Evolutionary conservation across 2,329 filamentous ascomycete genomes (phyloP).

Genomic region (Pseudocercospora eumusae): DNA sequence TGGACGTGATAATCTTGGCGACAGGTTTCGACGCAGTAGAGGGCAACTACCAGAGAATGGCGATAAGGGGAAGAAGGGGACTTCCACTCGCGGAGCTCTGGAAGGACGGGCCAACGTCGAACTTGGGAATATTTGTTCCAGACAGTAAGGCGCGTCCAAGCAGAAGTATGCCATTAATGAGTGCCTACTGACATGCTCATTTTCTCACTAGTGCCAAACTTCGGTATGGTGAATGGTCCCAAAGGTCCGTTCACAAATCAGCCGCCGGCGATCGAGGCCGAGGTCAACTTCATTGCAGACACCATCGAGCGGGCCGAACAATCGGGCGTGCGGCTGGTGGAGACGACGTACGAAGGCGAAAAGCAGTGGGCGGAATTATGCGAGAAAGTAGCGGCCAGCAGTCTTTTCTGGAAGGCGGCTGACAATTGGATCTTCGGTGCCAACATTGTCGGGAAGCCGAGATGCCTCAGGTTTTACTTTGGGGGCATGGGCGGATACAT

Average conservation of each 20-base stretch:
- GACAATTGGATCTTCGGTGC: slow-evolving; percentile 39
- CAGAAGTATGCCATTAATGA: not conserved
- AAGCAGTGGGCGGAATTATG: slow-evolving; percentile 33
- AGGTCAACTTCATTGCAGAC: slow-evolving; percentile 37
- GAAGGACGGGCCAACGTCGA: slow-evolving; percentile 38
- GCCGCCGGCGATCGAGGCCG: slow-evolving; percentile 40
- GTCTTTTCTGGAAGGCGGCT: slow-evolving; percentile 33
- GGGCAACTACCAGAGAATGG: slow-evolving; percentile 38
- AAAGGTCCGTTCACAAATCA: slow-evolving; percentile 45
- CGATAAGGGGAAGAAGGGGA: slow-evolving; percentile 37
- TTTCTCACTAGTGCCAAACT: slow-evolving; percentile 41
- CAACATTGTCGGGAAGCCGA: slow-evolving; percentile 25
- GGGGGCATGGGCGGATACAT: slow-evolving; percentile 32
- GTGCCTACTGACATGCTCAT: slow-evolving; percentile 19
- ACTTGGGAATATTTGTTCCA: slow-evolving; percentile 42
- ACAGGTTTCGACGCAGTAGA: slow-evolving; percentile 49
- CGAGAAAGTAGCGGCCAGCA: slow-evolving; percentile 31
- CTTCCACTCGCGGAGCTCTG: slow-evolving; percentile 39
- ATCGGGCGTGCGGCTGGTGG: slow-evolving; percentile 27
- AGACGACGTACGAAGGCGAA: slow-evolving; percentile 36
- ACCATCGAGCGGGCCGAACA: slow-evolving; percentile 30
- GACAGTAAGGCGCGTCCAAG: slow-evolving; percentile 14
- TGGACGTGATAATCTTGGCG: slow-evolving; percentile 49
- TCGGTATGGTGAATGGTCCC: slow-evolving; percentile 46
- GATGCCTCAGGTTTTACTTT: slow-evolving; percentile 31